These are phyloP conservation scores for Larix kaempferi DNA, from an alignment of 75 land plant genomes.

Conservation along the genomic window DNA sequence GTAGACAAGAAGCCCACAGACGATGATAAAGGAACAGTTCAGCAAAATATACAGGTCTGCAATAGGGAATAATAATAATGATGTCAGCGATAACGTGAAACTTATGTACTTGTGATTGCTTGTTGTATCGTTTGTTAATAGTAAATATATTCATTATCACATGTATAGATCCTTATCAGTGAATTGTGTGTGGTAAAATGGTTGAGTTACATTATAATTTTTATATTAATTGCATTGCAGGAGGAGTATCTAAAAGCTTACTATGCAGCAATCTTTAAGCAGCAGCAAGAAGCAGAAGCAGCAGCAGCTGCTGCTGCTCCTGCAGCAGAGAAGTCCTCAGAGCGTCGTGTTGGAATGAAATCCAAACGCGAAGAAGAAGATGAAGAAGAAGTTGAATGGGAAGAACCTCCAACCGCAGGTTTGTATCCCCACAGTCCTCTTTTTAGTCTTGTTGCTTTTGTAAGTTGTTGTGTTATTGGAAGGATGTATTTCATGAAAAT, in stretches of 20 bases:
- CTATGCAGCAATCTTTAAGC: constrained; percentile 62
- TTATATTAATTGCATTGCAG: constrained; percentile 22
- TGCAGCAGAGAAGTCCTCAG: constrained; percentile 21
- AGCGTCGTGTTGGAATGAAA: constrained; percentile 60
- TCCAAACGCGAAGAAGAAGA: constrained; percentile 66
- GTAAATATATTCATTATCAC: background rate
- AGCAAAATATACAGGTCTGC: constrained; percentile 51
- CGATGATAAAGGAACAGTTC: constrained; percentile 38
- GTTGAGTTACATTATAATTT: background rate
- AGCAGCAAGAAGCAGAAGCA: constrained; percentile 48
- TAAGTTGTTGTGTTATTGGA: background rate
- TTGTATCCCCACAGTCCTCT: background rate
- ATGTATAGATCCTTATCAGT: background rate
- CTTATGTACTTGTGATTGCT: background rate
- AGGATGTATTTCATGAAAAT: background rate
- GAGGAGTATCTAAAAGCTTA: constrained; percentile 87
- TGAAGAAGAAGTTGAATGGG: constrained; percentile 79
- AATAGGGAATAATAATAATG: background rate
- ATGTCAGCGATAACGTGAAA: background rate
- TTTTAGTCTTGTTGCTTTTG: background rate
- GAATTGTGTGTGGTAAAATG: background rate
- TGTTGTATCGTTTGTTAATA: background rate
- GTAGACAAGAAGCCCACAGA: constrained; percentile 58
- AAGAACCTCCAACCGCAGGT: constrained; percentile 62
- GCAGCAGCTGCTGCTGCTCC: constrained; percentile 15